Conservation (phyloP, 129 eudicot species). For the Apium graveolens region DNA sequence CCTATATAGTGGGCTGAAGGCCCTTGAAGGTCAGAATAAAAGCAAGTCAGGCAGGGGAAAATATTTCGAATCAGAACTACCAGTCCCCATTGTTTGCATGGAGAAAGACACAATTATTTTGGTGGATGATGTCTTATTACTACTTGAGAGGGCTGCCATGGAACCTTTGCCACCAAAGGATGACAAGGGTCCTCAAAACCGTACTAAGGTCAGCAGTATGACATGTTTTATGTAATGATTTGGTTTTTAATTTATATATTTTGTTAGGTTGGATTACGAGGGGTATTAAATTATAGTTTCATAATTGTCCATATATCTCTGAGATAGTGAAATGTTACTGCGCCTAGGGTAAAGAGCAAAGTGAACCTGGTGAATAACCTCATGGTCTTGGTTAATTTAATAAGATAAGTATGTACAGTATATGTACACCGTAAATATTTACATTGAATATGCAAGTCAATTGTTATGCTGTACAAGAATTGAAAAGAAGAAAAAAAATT, state of each 20-base stretch:
- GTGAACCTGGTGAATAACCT: background rate
- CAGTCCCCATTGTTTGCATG: slow-evolving; percentile 68
- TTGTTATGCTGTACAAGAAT: background rate
- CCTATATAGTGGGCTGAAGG: slow-evolving; percentile 84
- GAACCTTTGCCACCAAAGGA: slow-evolving; percentile 96
- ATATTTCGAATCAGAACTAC: slow-evolving; percentile 47
- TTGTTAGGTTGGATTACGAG: background rate
- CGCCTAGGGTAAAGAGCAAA: background rate
- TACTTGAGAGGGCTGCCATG: slow-evolving; percentile 84
- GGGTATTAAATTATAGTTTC: background rate
- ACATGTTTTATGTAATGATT: background rate
- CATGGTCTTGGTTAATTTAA: background rate
- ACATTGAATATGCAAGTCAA: background rate
- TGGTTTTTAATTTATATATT: background rate
- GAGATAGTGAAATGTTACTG: background rate
- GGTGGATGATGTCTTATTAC: slow-evolving; percentile 78
- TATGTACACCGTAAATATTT: background rate
- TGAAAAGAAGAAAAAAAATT: background rate
- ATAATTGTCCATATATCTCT: background rate
- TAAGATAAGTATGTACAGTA: background rate
- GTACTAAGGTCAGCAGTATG: slow-evolving; percentile 47
- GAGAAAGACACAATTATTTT: slow-evolving; percentile 80
- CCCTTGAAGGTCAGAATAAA: slow-evolving; percentile 78
- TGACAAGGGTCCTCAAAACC: slow-evolving; percentile 64
- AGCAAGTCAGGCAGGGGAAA: slow-evolving; percentile 46